Conservation (phyloP, 768 basidiomycete species). For the Kwoniella newhampshirensis region DNA sequence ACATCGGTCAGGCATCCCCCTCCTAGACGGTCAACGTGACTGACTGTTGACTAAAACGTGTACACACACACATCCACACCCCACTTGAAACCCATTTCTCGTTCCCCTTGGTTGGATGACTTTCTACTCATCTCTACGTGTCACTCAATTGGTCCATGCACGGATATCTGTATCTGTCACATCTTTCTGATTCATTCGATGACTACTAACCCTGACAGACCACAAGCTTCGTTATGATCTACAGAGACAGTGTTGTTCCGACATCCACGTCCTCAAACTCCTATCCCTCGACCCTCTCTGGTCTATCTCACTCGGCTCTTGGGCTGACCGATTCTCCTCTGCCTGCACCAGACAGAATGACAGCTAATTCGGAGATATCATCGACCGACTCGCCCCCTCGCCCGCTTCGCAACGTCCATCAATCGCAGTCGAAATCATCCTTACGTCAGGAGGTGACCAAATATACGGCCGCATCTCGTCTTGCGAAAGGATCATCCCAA, state of each 20-base stretch:
- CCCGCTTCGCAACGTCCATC: not conserved
- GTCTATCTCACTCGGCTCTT: conserved; percentile 26
- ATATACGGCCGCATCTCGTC: conserved; percentile 7
- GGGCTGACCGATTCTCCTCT: conserved; percentile 37
- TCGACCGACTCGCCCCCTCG: not conserved
- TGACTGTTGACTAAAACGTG: no score
- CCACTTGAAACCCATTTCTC: not conserved
- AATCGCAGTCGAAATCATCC: not conserved
- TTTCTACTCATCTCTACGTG: conserved; percentile 1
- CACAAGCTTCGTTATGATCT: conserved; percentile 3
- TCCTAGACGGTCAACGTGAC: no score
- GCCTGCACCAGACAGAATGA: not conserved
- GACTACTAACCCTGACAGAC: no score
- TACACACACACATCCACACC: no score
- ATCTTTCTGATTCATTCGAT: no score
- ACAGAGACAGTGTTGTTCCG: conserved; percentile 28
- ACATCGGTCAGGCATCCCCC: no score
- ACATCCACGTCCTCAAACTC: conserved; percentile 21
- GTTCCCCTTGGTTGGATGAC: conserved; percentile 2
- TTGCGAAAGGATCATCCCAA: not conserved
- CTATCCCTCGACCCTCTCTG: conserved; percentile 41
- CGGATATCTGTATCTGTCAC: not conserved
- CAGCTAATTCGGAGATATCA: not conserved
- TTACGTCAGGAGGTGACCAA: conserved; percentile 17
- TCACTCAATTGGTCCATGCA: not conserved